These are phyloP conservation scores for Sanguinoderma infundibulare DNA, from an alignment of 1,284 basidiomycete genomes.

Conservation along the genomic window DNA sequence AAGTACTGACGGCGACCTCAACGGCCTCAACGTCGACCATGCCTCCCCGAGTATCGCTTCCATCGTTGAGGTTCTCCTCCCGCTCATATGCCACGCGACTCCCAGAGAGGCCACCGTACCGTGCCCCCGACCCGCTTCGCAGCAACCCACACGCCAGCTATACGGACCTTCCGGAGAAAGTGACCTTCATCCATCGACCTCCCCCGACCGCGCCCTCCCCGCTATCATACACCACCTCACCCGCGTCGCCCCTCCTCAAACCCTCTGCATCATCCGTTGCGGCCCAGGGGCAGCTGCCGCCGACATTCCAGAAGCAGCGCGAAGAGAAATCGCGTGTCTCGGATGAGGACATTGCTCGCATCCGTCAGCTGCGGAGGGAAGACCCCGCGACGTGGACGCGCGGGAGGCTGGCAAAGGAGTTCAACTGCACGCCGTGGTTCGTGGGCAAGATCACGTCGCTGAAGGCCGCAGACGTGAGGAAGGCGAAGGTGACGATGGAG, in stretches of 20 bases:
- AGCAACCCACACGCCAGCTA: conserved; percentile 61
- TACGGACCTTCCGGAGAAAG: conserved; percentile 56
- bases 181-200: conserved; percentile 80
- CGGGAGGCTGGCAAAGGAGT: conserved; percentile 39
- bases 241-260: conserved; percentile 67
- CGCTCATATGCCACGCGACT: conserved; percentile 49
- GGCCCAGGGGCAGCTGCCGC: conserved; percentile 53
- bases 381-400: conserved; percentile 41
- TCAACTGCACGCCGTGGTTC: conserved; percentile 41
- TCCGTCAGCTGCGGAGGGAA: conserved; percentile 55
- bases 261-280: conserved; percentile 36
- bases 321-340: conserved; percentile 46
- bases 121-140: conserved; percentile 66
- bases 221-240: conserved; percentile 66
- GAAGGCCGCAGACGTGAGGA: conserved; percentile 28
- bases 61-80: conserved; percentile 13
- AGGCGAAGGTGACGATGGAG: conserved; percentile 33
- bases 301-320: conserved; percentile 41
- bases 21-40: neutral
- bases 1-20: no score
- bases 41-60: conserved; percentile 22
- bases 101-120: conserved; percentile 59
- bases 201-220: conserved; percentile 75
- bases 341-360: conserved; percentile 55
- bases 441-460: conserved; percentile 40